Conservation (phyloP, 78 protist species). For the Chrysochromulina parva region DNA sequence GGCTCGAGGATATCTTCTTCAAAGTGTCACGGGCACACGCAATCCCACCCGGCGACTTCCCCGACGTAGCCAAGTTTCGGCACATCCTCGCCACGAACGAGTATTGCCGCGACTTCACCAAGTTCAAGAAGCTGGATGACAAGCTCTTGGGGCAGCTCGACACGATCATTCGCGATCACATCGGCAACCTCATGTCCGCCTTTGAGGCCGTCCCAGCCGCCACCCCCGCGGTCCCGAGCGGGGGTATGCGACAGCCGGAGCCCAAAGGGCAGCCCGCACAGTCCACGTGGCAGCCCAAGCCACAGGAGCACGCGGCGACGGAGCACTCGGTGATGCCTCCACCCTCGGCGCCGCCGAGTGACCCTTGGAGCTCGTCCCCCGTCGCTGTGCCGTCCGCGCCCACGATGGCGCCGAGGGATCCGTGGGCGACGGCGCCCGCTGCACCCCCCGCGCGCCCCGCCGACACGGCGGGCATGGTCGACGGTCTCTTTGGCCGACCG, state of each 20-base stretch:
- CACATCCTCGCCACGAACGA: neutral
- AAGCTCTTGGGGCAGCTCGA: neutral
- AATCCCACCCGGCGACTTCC: conserved; percentile 71
- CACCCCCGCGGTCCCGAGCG: too few relatives aligned
- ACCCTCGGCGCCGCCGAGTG: neutral
- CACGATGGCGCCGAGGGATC: neutral
- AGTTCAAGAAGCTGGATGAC: conserved; percentile 67
- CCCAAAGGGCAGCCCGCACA: too few relatives aligned
- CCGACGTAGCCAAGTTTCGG: conserved; percentile 61
- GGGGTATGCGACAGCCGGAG: too few relatives aligned
- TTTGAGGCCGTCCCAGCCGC: neutral
- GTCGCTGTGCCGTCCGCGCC: neutral
- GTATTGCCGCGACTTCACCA: conserved; percentile 58
- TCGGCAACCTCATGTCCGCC: neutral
- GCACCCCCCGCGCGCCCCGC: neutral
- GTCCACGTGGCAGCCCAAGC: too few relatives aligned
- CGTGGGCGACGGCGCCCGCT: neutral
- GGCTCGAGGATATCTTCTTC: conserved; percentile 60
- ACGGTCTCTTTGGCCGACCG: neutral
- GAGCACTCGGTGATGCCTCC: too few relatives aligned
- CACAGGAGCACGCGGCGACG: neutral
- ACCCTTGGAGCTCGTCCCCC: neutral
- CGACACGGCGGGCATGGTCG: neutral
- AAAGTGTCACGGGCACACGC: neutral
- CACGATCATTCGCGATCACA: neutral